These are phyloP conservation scores for Calocybe indica DNA, from an alignment of 768 basidiomycete genomes.

Conservation along the genomic window DNA sequence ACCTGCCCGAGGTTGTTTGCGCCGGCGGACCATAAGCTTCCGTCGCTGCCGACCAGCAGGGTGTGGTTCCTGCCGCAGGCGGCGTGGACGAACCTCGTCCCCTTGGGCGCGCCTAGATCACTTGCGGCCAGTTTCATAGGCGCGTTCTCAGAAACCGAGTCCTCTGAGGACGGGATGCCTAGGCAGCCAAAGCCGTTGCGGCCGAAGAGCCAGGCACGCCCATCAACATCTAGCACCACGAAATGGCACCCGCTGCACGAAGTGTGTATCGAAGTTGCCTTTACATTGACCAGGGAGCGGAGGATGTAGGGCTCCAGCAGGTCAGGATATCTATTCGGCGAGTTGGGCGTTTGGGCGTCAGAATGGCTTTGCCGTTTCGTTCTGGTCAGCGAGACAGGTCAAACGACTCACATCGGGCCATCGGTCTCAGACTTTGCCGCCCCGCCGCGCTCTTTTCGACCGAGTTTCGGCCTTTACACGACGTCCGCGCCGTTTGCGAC, in stretches of 20 bases:
- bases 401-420: constrained; percentile 28
- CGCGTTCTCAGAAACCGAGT: constrained; percentile 68
- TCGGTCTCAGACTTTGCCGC: constrained; percentile 34
- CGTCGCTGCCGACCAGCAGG: constrained; percentile 75
- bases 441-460: constrained; percentile 64
- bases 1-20: constrained; percentile 81
- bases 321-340: constrained; percentile 55
- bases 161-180: constrained; percentile 30
- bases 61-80: constrained; percentile 83
- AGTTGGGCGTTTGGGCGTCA: background rate
- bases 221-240: constrained; percentile 66
- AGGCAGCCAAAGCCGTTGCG: constrained; percentile 69
- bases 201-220: constrained; percentile 87
- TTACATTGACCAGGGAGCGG: constrained; percentile 80
- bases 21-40: constrained; percentile 80
- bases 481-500: background rate
- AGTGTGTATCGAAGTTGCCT: constrained; percentile 64
- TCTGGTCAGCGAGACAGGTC: background rate
- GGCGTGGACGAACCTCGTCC: constrained; percentile 69
- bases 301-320: constrained; percentile 85
- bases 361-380: background rate
- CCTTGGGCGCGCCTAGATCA: constrained; percentile 53
- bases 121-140: constrained; percentile 55
- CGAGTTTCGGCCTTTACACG: constrained; percentile 60
- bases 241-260: constrained; percentile 75